Conservation (phyloP, 495 filamentous ascomycete genomes). For the Penicillium argentinense region DNA sequence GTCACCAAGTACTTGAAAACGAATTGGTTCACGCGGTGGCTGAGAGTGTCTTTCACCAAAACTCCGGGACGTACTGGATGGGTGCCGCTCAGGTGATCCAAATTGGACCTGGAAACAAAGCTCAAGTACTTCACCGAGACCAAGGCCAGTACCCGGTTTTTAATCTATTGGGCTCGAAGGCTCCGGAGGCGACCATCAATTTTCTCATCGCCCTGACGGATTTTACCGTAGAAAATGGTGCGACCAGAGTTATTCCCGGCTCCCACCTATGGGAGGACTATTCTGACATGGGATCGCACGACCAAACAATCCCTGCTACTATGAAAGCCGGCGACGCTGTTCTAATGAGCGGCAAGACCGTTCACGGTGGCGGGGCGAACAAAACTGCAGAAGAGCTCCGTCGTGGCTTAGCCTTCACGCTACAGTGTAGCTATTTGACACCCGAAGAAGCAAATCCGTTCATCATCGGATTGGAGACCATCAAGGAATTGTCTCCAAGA, state of each 20-base stretch:
- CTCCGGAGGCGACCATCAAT: constrained; percentile 14
- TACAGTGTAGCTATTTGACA: not conserved
- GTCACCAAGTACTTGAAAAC: constrained; percentile 7
- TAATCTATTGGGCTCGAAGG: constrained; percentile 2
- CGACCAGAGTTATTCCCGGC: constrained; percentile 42
- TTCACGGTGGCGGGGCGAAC: constrained; percentile 2
- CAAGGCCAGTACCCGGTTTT: constrained; percentile 8
- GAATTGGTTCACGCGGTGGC: constrained; percentile 5
- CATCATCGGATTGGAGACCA: not conserved
- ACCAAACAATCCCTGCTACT: not conserved
- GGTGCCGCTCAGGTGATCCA: constrained; percentile 10
- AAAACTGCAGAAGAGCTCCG: not conserved
- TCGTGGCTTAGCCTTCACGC: constrained; percentile 1
- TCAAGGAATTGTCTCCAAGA: not conserved
- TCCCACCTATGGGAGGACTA: constrained; percentile 31
- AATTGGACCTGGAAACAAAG: constrained; percentile 12
- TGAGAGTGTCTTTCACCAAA: constrained; percentile 3
- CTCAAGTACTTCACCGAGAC: constrained; percentile 16
- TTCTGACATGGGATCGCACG: not conserved
- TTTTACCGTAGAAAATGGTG: constrained; percentile 36
- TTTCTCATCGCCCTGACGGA: constrained; percentile 29
- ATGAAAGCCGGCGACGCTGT: constrained; percentile 3
- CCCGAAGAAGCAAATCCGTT: not conserved
- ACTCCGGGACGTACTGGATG: constrained; percentile 13
- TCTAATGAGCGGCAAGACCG: not conserved